A percentile compares a stretch with the other conserved stretches of the same genome.
These are phyloP conservation scores for Prunus mira DNA, from an alignment of 306 rosid genomes.

Conservation along the genomic window DNA sequence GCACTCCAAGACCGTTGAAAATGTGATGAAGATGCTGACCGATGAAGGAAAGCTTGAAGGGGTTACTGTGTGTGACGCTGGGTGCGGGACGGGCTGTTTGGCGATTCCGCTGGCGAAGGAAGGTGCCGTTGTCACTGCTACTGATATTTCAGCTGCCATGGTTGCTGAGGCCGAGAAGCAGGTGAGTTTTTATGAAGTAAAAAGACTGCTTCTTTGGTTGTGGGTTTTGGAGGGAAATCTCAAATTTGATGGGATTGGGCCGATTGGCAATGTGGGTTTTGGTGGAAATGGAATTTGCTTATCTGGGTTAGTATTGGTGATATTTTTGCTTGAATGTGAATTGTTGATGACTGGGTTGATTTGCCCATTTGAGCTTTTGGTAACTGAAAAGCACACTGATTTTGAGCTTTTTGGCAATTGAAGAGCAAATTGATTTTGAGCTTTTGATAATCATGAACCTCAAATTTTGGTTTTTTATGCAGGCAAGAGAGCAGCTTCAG, in stretches of 20 bases:
- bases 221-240: not conserved
- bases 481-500: slow-evolving; percentile 69
- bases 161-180: slow-evolving; percentile 79
- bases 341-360: not conserved
- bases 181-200: slow-evolving; percentile 28
- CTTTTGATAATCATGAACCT: not conserved
- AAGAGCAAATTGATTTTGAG: not conserved
- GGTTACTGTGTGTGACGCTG: slow-evolving; percentile 78
- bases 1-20: slow-evolving; percentile 87
- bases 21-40: slow-evolving; percentile 55
- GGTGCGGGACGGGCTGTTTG: slow-evolving; percentile 94
- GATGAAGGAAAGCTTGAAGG: slow-evolving; percentile 65
- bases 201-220: not conserved
- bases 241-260: not conserved
- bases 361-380: not conserved
- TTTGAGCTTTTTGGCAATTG: not conserved
- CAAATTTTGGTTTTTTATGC: not conserved
- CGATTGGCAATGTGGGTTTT: not conserved
- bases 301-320: not conserved
- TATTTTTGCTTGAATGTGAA: not conserved
- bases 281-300: not conserved
- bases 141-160: slow-evolving; percentile 89
- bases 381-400: not conserved
- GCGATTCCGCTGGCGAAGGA: slow-evolving; percentile 85
- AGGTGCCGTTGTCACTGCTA: slow-evolving; percentile 66